A percentile compares a stretch with the other conserved stretches of the same genome.
These are phyloP conservation scores for Trichoderma pleuroti DNA, from an alignment of 2,329 filamentous ascomycete genomes.

Conservation along the genomic window DNA sequence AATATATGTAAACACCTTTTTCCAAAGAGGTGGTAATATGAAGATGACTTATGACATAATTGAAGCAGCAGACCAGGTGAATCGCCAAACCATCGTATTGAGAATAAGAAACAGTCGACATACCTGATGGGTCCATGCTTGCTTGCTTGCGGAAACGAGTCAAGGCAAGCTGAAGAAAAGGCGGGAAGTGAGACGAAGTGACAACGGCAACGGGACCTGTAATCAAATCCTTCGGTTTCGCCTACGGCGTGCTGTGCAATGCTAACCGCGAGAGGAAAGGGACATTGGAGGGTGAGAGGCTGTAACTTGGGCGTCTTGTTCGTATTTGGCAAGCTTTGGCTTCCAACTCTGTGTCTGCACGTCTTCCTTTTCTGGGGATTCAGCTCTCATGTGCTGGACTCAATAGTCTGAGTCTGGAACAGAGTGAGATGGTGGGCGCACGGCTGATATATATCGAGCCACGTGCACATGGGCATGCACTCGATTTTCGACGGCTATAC, in stretches of 20 bases:
- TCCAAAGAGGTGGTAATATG: not conserved
- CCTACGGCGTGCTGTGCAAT: not conserved
- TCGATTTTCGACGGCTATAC: not conserved
- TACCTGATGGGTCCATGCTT: constrained; percentile 1
- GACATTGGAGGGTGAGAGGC: not conserved
- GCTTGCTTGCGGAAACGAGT: not conserved
- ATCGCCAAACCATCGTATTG: not conserved
- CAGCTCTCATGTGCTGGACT: not conserved
- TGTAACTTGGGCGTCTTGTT: not conserved
- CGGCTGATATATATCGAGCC: not conserved
- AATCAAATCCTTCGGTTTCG: constrained; percentile 1
- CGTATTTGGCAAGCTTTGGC: not conserved
- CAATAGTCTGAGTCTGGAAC: not conserved
- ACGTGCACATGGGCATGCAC: not conserved
- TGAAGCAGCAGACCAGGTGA: not conserved
- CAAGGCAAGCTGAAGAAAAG: not conserved
- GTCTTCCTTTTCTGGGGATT: not conserved
- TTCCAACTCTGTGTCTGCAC: not conserved
- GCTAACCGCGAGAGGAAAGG: not conserved
- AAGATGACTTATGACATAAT: not conserved
- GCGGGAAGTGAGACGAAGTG: not conserved
- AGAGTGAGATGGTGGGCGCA: not conserved
- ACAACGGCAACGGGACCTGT: not conserved
- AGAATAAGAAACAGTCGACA: not conserved
- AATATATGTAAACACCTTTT: not conserved